Conservation (phyloP, 2,329 filamentous ascomycete genomes). For the Phialophora verrucosa region DNA sequence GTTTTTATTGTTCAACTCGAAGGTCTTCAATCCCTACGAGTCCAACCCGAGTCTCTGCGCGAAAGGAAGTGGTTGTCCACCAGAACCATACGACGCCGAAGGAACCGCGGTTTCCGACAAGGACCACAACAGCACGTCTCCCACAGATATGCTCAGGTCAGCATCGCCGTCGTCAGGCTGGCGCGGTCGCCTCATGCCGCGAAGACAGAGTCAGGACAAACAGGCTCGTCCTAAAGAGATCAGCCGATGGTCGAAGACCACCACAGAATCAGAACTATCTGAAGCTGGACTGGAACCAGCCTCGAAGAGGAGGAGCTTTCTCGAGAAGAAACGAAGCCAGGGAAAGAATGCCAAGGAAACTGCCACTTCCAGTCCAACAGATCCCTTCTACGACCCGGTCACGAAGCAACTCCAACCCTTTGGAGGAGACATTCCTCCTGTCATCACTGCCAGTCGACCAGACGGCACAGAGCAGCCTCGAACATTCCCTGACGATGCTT, state of each 20-base stretch:
- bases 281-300: slow-evolving; percentile 15
- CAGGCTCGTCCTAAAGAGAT: slow-evolving; percentile 25
- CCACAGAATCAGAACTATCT: slow-evolving; percentile 33
- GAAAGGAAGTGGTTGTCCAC: slow-evolving; percentile 20
- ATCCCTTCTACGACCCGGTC: slow-evolving; percentile 31
- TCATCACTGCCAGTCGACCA: slow-evolving; percentile 18
- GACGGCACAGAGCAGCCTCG: neutral
- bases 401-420: slow-evolving; percentile 22
- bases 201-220: slow-evolving; percentile 17
- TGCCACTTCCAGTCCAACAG: slow-evolving; percentile 29
- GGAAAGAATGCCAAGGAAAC: slow-evolving; percentile 27
- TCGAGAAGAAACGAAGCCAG: slow-evolving; percentile 27
- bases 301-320: slow-evolving; percentile 20
- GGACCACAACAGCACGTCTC: slow-evolving; percentile 14
- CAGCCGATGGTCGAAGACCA: slow-evolving; percentile 36
- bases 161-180: slow-evolving; percentile 21
- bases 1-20: slow-evolving; percentile 4
- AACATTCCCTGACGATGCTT: slow-evolving; percentile 3
- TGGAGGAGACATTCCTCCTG: slow-evolving; percentile 19
- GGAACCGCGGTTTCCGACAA: slow-evolving; percentile 6
- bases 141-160: slow-evolving; percentile 3
- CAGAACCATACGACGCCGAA: slow-evolving; percentile 5
- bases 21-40: slow-evolving; percentile 33
- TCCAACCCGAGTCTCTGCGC: slow-evolving; percentile 30
- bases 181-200: slow-evolving; percentile 24